Evolutionary conservation across 2,329 filamentous ascomycete species (phyloP).

Genomic region (Hymenoscyphus infarciens): DNA sequence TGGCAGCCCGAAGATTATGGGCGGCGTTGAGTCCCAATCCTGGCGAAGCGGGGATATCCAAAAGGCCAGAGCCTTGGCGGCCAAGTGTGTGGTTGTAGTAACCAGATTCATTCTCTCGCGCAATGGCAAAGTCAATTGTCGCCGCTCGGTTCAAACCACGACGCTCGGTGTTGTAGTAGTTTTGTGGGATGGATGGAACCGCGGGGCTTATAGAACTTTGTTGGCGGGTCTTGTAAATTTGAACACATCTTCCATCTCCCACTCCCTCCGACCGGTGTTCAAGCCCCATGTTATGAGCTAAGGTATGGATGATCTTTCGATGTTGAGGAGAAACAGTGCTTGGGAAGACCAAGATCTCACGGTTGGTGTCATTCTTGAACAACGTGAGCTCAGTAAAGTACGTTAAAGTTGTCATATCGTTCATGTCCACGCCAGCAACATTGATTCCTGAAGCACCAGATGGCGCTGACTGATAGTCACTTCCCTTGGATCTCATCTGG

Average conservation of each 20-base stretch:
- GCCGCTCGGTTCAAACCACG: slow-evolving; percentile 87
- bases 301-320: slow-evolving; percentile 85
- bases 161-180: slow-evolving; percentile 61
- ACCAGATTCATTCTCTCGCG: slow-evolving; percentile 60
- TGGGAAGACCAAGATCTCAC: slow-evolving; percentile 82
- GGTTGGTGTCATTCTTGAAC: slow-evolving; percentile 75
- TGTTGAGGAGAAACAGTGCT: slow-evolving; percentile 76
- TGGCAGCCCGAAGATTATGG: slow-evolving; percentile 83
- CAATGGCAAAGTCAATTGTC: slow-evolving; percentile 93
- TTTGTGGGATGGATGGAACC: slow-evolving; percentile 39
- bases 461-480: slow-evolving; percentile 15
- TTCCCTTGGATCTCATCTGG: slow-evolving; percentile 28
- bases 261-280: slow-evolving; percentile 87
- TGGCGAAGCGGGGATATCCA: slow-evolving; percentile 82
- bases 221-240: slow-evolving; percentile 69
- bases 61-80: slow-evolving; percentile 74
- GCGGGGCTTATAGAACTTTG: slow-evolving; percentile 32
- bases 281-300: slow-evolving; percentile 92
- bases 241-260: slow-evolving; percentile 83
- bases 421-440: slow-evolving; percentile 68
- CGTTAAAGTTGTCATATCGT: slow-evolving; percentile 80
- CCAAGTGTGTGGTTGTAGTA: slow-evolving; percentile 74
- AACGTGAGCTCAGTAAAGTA: slow-evolving; percentile 88
- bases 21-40: slow-evolving; percentile 61
- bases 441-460: slow-evolving; percentile 19